A percentile compares a stretch with the other conserved stretches of the same genome.
Conservation (phyloP, 768 basidiomycete genomes). For the Kwoniella mangroviensis region DNA sequence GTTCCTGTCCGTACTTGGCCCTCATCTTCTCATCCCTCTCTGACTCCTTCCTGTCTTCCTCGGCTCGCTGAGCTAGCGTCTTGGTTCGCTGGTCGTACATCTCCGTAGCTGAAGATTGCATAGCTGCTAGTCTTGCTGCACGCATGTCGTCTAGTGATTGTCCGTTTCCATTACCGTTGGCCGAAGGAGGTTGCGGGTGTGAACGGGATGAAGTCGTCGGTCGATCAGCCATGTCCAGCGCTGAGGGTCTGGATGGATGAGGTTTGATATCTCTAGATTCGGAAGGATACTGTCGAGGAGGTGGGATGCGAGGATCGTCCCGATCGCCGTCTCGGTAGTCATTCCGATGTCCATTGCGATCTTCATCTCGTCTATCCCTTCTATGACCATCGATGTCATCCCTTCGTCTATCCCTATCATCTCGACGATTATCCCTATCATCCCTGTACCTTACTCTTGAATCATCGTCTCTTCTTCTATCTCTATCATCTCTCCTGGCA, state of each 20-base stretch:
- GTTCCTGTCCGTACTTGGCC: constrained; percentile 64
- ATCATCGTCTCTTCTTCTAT: constrained; percentile 1
- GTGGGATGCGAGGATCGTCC: constrained; percentile 54
- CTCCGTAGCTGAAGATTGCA: constrained; percentile 74
- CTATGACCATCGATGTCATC: constrained; percentile 20
- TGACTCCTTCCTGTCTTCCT: constrained; percentile 76
- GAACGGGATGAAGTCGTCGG: constrained; percentile 28
- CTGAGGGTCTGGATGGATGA: constrained; percentile 54
- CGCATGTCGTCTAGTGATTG: constrained; percentile 60
- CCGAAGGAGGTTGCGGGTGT: neutral
- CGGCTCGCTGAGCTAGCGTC: constrained; percentile 70
- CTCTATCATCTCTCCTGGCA: neutral
- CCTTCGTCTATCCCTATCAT: constrained; percentile 11
- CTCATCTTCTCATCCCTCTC: constrained; percentile 73
- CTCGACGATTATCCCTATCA: constrained; percentile 15
- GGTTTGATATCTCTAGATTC: constrained; percentile 60
- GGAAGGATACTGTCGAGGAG: constrained; percentile 50
- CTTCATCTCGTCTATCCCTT: constrained; percentile 23
- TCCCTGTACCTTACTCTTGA: constrained; percentile 4
- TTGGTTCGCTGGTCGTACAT: constrained; percentile 73
- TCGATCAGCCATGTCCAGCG: constrained; percentile 43
- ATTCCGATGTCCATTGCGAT: neutral
- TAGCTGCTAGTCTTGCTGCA: constrained; percentile 84
- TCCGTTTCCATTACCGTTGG: constrained; percentile 4
- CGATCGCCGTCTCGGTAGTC: constrained; percentile 41